These are phyloP conservation scores for Calcarisporium arbuscula DNA, from an alignment of 2,329 filamentous ascomycete genomes.

Conservation along the genomic window DNA sequence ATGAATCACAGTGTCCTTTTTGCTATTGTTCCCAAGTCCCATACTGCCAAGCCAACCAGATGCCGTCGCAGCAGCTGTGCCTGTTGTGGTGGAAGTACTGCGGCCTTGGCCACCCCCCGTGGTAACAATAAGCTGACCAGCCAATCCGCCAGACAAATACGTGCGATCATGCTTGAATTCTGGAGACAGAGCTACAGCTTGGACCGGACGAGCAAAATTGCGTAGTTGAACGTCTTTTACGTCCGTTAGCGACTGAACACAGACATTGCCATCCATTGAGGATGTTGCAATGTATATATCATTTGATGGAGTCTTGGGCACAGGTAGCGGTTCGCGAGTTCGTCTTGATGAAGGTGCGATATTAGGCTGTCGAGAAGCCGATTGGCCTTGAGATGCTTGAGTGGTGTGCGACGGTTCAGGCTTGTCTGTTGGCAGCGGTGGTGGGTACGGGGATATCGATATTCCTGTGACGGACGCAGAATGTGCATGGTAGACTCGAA, in stretches of 20 bases:
- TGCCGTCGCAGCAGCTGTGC: conserved; percentile 74
- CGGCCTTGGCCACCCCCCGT: conserved; percentile 72
- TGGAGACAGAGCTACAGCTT: conserved; percentile 88
- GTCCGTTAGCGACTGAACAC: conserved; percentile 80
- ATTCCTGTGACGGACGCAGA: conserved; percentile 84
- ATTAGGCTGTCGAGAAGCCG: conserved; percentile 24
- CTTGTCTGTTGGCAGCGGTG: conserved; percentile 41
- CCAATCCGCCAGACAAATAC: conserved; percentile 85
- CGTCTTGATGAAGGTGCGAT: conserved; percentile 45
- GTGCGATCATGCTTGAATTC: conserved; percentile 85
- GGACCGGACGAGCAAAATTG: conserved; percentile 89
- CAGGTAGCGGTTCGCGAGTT: conserved; percentile 42
- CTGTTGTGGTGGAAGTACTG: conserved; percentile 81
- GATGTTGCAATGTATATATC: conserved; percentile 90
- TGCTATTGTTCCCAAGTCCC: conserved; percentile 69
- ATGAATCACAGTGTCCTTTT: conserved; percentile 81
- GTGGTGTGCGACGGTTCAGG: conserved; percentile 32
- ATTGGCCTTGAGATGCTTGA: conserved; percentile 26
- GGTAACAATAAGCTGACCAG: conserved; percentile 82
- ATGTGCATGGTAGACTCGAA: conserved; percentile 88
- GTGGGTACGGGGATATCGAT: conserved; percentile 81
- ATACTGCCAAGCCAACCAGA: conserved; percentile 89
- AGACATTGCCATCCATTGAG: conserved; percentile 93
- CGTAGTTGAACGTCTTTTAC: conserved; percentile 83
- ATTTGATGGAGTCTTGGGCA: conserved; percentile 76